Evolutionary conservation across 208 protist genomes (phyloP), one percentile per base, ranked within the genome.

Genomic region (Acanthamoeba triangularis): DNA sequence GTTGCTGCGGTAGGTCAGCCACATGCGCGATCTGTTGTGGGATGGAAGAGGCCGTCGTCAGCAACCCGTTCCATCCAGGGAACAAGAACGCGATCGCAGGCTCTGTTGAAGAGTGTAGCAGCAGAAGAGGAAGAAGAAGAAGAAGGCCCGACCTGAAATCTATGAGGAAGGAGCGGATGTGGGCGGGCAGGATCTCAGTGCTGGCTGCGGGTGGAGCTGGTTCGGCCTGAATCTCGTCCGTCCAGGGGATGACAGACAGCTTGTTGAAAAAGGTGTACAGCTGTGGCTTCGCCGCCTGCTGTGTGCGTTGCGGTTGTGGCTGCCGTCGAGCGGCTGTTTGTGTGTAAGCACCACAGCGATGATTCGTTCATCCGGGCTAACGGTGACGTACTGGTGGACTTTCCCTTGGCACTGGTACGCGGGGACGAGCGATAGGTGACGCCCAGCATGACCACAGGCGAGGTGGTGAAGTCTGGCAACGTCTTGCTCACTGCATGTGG

Each of bases 1-100:
- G 41, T 84, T 56, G 52, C 59, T 95, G 82, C 87, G 91, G 41
- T 96, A 96, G 6, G 72, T 94, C 47, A 94, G 41, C 84, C 84
- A 91, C 20, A 91, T 7, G 11, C 84, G 84, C 49, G 84, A 91
- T 20, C 56, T 72, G 59, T 44, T 5, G 67, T 5, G 23, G 30
- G 61, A n/a, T n/a, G n/a, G n/a, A 16, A 67, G 8, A n/a, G 20
- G 13, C 20, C 13, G 8, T 11, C 52, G 5, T 56, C 52, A 56
- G 14, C 14, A 11, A 20, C 52, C 2, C 5, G 2, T 67, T 16
- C 1, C 23, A 2, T 30, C 2, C 61, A 65, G 23, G 23, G 16
- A 61, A 61, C 28, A 33, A 11, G 65, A 13, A 35, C 28, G 5
- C 28, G 28, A 72, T 13, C 20, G 14, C 23, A 72, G 28, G 10